phyloP scores from a whole-genome alignment of 2,329 filamentous ascomycete genomes.

The Furcasterigmium furcatum region DNA sequence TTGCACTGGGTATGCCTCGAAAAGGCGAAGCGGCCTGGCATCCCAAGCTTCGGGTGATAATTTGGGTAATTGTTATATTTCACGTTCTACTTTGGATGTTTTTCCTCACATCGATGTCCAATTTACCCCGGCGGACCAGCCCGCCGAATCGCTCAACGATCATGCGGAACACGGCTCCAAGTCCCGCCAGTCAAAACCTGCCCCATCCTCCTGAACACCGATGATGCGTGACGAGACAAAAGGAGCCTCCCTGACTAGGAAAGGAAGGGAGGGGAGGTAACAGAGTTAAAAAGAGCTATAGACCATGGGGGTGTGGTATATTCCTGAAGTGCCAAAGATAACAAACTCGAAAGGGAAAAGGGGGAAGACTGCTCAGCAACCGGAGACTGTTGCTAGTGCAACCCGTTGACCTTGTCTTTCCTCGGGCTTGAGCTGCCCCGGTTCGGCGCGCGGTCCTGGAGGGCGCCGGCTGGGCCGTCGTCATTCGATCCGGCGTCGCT shows the following conservation, averaged over 20 bases:
- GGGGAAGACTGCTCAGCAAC: no score
- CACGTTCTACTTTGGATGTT: no score
- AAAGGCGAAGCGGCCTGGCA: no score
- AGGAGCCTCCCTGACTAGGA: not conserved
- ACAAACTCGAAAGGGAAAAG: not conserved
- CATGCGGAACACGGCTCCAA: no score
- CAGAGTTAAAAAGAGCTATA: not conserved
- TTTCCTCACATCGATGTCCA: no score
- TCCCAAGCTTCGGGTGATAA: no score
- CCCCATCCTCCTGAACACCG: slow-evolving; percentile 1
- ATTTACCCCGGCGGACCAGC: no score
- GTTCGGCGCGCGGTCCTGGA: slow-evolving; percentile 28
- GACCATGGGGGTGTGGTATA: not conserved
- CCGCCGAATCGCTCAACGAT: no score
- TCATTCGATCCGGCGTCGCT: slow-evolving; percentile 14
- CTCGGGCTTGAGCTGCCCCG: slow-evolving; percentile 26
- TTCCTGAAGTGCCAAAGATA: slow-evolving; percentile 1
- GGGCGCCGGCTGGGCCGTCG: slow-evolving; percentile 21
- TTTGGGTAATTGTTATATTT: no score
- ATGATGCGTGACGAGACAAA: not conserved
- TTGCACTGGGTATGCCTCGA: no score
- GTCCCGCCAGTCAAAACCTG: not conserved
- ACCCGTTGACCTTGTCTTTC: slow-evolving; percentile 32
- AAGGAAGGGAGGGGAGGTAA: not conserved
- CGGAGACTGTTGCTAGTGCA: slow-evolving; percentile 10